These are phyloP conservation scores for Melampsora larici-populina DNA, from an alignment of 1,284 basidiomycete species.

Conservation along the genomic window DNA sequence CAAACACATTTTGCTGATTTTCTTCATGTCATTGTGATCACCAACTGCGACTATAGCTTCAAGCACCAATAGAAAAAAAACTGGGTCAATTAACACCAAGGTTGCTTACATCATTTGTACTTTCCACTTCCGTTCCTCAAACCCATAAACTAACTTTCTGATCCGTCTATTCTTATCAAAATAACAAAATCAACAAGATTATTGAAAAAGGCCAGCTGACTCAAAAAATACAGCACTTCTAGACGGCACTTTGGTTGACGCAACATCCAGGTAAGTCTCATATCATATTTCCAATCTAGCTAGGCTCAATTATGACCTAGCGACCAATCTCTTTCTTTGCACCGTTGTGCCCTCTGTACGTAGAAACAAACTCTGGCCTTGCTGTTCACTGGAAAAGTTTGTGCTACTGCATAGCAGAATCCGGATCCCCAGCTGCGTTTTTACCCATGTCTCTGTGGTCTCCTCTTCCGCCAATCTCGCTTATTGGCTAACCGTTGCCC, in stretches of 20 bases:
- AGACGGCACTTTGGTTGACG: constrained; percentile 34
- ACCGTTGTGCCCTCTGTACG: background rate
- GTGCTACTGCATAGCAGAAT: constrained; percentile 12
- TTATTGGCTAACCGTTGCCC: background rate
- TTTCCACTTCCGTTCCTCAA: too few relatives aligned
- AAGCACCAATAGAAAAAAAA: too few relatives aligned
- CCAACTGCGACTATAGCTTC: too few relatives aligned
- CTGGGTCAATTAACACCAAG: too few relatives aligned
- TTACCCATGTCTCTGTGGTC: background rate
- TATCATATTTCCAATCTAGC: background rate
- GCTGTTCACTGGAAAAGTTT: constrained; percentile 12
- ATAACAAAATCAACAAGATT: too few relatives aligned
- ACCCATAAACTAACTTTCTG: too few relatives aligned
- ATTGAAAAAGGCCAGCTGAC: too few relatives aligned
- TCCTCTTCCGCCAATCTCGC: background rate
- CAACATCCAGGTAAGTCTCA: constrained; percentile 11
- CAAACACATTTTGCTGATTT: too few relatives aligned
- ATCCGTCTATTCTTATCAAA: too few relatives aligned
- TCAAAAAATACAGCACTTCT: too few relatives aligned
- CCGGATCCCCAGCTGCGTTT: constrained; percentile 10
- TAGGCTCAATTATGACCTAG: background rate
- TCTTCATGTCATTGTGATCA: too few relatives aligned
- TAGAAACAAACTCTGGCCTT: constrained; percentile 25
- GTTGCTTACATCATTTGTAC: too few relatives aligned
- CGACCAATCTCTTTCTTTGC: background rate